A percentile compares a stretch with the other conserved stretches of the same genome.
Evolutionary conservation across 768 basidiomycete genomes (phyloP).

Genomic region (Boletus rubescentipes): DNA sequence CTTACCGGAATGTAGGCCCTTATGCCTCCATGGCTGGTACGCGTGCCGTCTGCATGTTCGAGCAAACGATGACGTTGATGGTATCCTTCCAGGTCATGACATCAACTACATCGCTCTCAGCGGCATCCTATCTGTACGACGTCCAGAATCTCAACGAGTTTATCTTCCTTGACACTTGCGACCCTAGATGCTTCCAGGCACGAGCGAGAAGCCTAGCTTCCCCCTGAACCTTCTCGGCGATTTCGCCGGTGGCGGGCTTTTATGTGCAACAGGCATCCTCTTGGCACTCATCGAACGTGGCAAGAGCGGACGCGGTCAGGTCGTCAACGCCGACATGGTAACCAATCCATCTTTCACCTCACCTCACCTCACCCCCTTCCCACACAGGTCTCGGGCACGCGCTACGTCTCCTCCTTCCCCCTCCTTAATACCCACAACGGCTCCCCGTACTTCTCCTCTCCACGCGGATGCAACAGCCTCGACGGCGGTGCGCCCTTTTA

Average conservation of each 20-base stretch:
- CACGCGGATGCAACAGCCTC: constrained; percentile 58
- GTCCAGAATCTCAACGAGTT: background rate
- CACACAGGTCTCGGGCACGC: constrained; percentile 70
- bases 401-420: constrained; percentile 74
- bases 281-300: constrained; percentile 70
- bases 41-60: constrained; percentile 13
- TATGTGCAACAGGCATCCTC: constrained; percentile 70
- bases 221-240: constrained; percentile 79
- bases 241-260: constrained; percentile 79
- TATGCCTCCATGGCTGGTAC: constrained; percentile 76
- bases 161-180: background rate
- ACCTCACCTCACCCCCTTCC: background rate
- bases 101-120: constrained; percentile 83
- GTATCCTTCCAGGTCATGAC: constrained; percentile 60
- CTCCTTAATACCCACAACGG: constrained; percentile 44
- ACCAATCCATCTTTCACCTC: background rate
- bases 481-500: constrained; percentile 84
- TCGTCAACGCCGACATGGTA: constrained; percentile 79
- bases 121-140: constrained; percentile 64
- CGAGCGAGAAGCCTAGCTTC: constrained; percentile 59
- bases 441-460: constrained; percentile 39
- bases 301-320: constrained; percentile 66
- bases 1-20: constrained; percentile 45
- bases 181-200: constrained; percentile 65
- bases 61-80: background rate